These are phyloP conservation scores for Herpotrichia juniperi DNA, from an alignment of 2,329 filamentous ascomycete genomes.

Conservation along the genomic window DNA sequence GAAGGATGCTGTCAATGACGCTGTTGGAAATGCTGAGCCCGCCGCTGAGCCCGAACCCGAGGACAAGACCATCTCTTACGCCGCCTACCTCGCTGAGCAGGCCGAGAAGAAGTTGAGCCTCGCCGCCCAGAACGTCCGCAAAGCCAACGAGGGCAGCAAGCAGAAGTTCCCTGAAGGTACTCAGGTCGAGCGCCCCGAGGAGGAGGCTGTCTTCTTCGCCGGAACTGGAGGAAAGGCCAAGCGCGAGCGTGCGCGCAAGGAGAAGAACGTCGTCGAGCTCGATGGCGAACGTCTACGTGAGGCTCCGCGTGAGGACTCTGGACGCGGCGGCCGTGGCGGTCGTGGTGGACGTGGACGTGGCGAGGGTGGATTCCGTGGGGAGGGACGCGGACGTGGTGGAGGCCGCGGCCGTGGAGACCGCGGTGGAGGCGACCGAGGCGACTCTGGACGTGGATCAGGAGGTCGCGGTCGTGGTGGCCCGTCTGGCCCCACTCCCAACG, in stretches of 20 bases:
- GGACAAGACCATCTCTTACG: constrained; percentile 89
- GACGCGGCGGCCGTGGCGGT: constrained; percentile 30
- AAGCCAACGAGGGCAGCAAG: constrained; percentile 91
- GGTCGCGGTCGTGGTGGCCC: constrained; percentile 55
- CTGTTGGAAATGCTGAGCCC: constrained; percentile 54
- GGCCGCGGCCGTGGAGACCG: constrained; percentile 58
- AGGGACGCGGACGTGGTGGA: constrained; percentile 58
- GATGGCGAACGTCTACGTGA: constrained; percentile 68
- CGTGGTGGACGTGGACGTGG: constrained; percentile 58
- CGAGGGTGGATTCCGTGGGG: constrained; percentile 54
- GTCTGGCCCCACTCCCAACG: constrained; percentile 51
- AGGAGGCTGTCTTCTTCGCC: constrained; percentile 76
- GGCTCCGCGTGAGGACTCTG: constrained; percentile 59
- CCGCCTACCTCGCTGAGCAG: constrained; percentile 81
- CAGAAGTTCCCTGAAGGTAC: constrained; percentile 95
- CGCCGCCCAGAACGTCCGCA: constrained; percentile 73
- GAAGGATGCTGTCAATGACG: constrained; percentile 62
- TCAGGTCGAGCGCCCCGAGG: constrained; percentile 60
- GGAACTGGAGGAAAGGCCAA: constrained; percentile 74
- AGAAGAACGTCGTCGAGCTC: constrained; percentile 88
- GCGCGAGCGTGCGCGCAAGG: constrained; percentile 87
- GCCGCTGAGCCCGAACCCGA: constrained; percentile 64
- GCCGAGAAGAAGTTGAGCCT: constrained; percentile 79
- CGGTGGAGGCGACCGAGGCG: constrained; percentile 54
- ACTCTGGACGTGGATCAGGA: constrained; percentile 55